Base-by-base conservation (phyloP, 2,329 filamentous ascomycete genomes). In the Cadophora luteo-olivacea region DNA sequence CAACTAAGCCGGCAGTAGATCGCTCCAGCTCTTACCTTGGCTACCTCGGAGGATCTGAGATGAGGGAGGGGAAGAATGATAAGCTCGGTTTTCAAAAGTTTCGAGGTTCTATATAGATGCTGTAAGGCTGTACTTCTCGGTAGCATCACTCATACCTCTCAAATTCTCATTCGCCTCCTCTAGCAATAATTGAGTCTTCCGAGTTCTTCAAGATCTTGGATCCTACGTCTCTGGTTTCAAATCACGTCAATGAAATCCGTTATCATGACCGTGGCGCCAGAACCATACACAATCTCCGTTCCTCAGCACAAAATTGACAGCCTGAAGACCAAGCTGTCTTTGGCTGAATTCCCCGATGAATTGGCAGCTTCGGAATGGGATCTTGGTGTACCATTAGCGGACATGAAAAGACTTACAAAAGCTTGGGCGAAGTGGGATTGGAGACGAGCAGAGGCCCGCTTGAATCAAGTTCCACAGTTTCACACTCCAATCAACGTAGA, bases 371-470 rank as follows among this genome's bases (percentile, higher is more conserved):
- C 83, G 4, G 80, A 73, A 54, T 87, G 87, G 87, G 81, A 85
- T 19, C 85, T 89, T 72, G 90, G 90, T 19, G 82, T 85, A 12
- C 89, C 89, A 0, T 77, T 91, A 0, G 78, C 80, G 1, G 88
- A 91, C 66, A 78, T 92, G 68, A 87, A 88, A 74, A 82, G 87
- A 11, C 81, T 92, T 25, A 81, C 84, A 1, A 78, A 81, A 5
- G 81, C 86, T 72, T 92, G 89, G 89, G 80, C 82, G 48, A 79
- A 84, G 4, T 88, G 85, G 75, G 85, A 91, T 76, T 92, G 89
- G 89, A 83, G 87, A 38, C 79, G 81, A 45, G 83, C 84, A 24
- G 89, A 92, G 77, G 78, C 81, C 4, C 81, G 82, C 58, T 76
- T 92, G 12, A 92, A 92, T 75, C 70, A 82, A 49, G 68, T 83